phyloP scores from a whole-genome alignment of 1,139 yeast species.

The Zygosaccharomyces pseudobailii region DNA sequence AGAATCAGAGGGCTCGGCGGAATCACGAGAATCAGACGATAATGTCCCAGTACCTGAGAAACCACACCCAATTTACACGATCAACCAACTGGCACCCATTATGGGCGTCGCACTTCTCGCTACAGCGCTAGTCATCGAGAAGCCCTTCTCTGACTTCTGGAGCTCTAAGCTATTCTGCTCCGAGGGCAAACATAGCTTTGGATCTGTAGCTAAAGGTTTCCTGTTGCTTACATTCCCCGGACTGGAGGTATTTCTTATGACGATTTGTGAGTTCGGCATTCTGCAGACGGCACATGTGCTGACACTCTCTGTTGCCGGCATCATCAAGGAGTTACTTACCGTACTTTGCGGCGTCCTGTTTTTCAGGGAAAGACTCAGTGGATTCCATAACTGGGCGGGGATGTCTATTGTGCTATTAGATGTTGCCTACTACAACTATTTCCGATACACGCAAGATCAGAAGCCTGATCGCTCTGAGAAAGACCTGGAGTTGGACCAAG shows the following conservation, averaged over 20 bases:
- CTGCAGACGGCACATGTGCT: slow-evolving; percentile 78
- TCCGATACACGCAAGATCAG: slow-evolving; percentile 42
- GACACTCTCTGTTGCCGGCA: slow-evolving; percentile 86
- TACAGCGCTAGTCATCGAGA: slow-evolving; percentile 35
- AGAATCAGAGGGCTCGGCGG: neutral
- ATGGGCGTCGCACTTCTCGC: slow-evolving; percentile 62
- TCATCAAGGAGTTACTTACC: slow-evolving; percentile 84
- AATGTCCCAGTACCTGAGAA: slow-evolving; percentile 14
- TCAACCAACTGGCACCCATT: slow-evolving; percentile 76
- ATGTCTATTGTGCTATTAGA: slow-evolving; percentile 69
- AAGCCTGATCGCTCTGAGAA: slow-evolving; percentile 1
- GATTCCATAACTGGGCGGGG: slow-evolving; percentile 65
- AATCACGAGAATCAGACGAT: neutral
- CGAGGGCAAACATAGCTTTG: slow-evolving; percentile 23
- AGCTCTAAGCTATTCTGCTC: slow-evolving; percentile 22
- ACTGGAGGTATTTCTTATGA: slow-evolving; percentile 80
- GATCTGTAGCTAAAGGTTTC: slow-evolving; percentile 41
- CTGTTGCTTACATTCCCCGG: slow-evolving; percentile 74
- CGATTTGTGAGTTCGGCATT: slow-evolving; percentile 80
- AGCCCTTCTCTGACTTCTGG: slow-evolving; percentile 27
- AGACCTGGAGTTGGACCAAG: slow-evolving; percentile 2
- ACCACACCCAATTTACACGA: slow-evolving; percentile 75
- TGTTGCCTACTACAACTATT: slow-evolving; percentile 75
- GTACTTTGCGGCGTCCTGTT: slow-evolving; percentile 65
- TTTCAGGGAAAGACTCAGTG: slow-evolving; percentile 68